Percentiles rank a stretch among this genome's conserved stretches.
Evolutionary conservation across 2,329 filamentous ascomycete species (phyloP).

Genomic region (Drechmeria coniospora): DNA sequence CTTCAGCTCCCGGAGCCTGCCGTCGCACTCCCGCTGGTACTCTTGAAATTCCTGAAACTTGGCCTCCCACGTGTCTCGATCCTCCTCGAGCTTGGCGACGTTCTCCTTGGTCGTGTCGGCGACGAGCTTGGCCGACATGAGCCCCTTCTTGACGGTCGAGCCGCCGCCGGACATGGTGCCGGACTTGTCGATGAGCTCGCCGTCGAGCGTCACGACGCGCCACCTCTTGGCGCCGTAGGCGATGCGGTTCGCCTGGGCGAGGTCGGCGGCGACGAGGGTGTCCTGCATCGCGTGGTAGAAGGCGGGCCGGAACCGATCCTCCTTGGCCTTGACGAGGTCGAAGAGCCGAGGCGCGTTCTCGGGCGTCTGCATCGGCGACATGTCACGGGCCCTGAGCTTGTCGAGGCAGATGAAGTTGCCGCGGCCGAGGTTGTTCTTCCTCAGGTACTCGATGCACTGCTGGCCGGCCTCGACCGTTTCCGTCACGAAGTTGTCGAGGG

Average conservation of each 20-base stretch:
- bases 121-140: constrained; percentile 95
- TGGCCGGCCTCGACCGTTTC: constrained; percentile 93
- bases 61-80: constrained; percentile 71
- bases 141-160: constrained; percentile 72
- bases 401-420: constrained; percentile 96
- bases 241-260: constrained; percentile 93
- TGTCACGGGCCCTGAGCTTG: constrained; percentile 62
- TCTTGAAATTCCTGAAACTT: constrained; percentile 76
- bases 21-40: constrained; percentile 66
- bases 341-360: constrained; percentile 87
- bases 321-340: constrained; percentile 79
- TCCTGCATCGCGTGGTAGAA: constrained; percentile 95
- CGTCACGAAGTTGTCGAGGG: constrained; percentile 90
- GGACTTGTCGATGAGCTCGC: constrained; percentile 92
- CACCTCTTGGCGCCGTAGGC: constrained; percentile 87
- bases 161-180: constrained; percentile 98
- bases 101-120: constrained; percentile 77
- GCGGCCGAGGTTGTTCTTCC: constrained; percentile 92
- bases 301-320: constrained; percentile 72
- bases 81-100: constrained; percentile 70
- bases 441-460: constrained; percentile 92
- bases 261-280: constrained; percentile 80
- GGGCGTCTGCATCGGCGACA: constrained; percentile 70
- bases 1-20: constrained; percentile 53
- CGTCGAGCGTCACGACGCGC: constrained; percentile 90